Evolutionary conservation across 192 early-diverging fungal species (phyloP).

Genomic region (Backusella australiensis): DNA sequence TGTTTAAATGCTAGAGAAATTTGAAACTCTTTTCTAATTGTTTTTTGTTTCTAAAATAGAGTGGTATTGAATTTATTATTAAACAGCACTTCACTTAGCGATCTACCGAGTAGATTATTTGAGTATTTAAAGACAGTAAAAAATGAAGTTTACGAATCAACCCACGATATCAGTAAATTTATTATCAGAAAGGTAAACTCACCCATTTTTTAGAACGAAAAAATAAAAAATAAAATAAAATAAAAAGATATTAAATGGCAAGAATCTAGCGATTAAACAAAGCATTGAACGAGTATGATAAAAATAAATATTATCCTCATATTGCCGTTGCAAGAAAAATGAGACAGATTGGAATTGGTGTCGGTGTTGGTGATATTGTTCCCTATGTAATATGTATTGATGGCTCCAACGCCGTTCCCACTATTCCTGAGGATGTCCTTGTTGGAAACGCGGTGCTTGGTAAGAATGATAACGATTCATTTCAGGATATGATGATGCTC

Average conservation of each 20-base stretch:
- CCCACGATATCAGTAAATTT: slow-evolving; percentile 81
- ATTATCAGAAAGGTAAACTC: slow-evolving; percentile 81
- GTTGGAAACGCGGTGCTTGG: slow-evolving; percentile 44
- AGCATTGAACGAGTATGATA: slow-evolving; percentile 85
- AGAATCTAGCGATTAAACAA: slow-evolving; percentile 78
- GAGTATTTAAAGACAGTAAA: slow-evolving; percentile 69
- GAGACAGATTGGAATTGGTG: slow-evolving; percentile 60
- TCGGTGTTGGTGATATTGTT: slow-evolving; percentile 82
- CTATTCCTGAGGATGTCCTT: slow-evolving; percentile 79
- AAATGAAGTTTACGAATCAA: slow-evolving; percentile 62
- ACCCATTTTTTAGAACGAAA: neutral
- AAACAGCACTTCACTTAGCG: slow-evolving; percentile 49
- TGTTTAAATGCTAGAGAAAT: neutral
- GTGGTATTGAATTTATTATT: slow-evolving; percentile 64
- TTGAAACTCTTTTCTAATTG: neutral
- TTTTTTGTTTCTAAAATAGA: slow-evolving; percentile 31
- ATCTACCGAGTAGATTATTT: slow-evolving; percentile 75
- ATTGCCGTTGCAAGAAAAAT: slow-evolving; percentile 87
- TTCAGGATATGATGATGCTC: neutral
- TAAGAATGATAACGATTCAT: slow-evolving; percentile 22
- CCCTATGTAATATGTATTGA: slow-evolving; percentile 87
- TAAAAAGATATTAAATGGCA: neutral
- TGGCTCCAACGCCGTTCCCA: slow-evolving; percentile 66
- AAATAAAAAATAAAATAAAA: neutral
- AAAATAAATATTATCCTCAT: slow-evolving; percentile 84